These are phyloP conservation scores for Phytophthora foliorum DNA, from an alignment of 352 stramenopile genomes.

Conservation along the genomic window DNA sequence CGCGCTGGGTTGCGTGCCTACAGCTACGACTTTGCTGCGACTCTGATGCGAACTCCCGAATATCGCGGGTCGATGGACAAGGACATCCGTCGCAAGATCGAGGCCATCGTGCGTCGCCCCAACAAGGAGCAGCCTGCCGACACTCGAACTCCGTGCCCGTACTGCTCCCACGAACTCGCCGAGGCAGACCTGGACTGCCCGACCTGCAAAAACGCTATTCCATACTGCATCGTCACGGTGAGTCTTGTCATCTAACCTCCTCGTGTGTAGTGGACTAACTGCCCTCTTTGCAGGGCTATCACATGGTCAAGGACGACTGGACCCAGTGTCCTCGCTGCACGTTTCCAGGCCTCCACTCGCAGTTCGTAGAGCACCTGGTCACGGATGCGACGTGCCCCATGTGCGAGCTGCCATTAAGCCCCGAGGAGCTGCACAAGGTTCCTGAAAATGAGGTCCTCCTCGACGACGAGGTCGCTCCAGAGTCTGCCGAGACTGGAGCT, in stretches of 20 bases:
- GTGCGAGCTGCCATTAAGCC: slow-evolving; percentile 69
- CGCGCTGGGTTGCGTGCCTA: slow-evolving; percentile 89
- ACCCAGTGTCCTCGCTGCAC: slow-evolving; percentile 89
- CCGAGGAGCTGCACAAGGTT: slow-evolving; percentile 42
- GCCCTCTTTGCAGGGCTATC: slow-evolving; percentile 69
- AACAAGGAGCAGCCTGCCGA: slow-evolving; percentile 90
- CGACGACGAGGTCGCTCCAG: slow-evolving; percentile 36
- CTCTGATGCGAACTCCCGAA: slow-evolving; percentile 90
- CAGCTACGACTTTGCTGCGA: slow-evolving; percentile 94
- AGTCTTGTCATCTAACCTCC: background rate
- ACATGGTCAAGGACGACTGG: slow-evolving; percentile 96
- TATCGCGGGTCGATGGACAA: slow-evolving; percentile 91
- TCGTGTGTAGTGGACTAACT: too few relatives aligned
- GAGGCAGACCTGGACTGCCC: slow-evolving; percentile 92
- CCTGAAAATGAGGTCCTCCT: slow-evolving; percentile 60
- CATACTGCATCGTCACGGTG: slow-evolving; percentile 94
- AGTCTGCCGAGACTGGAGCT: slow-evolving; percentile 20
- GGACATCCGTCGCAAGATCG: slow-evolving; percentile 94
- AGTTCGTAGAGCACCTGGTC: slow-evolving; percentile 87
- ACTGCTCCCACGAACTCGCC: slow-evolving; percentile 78
- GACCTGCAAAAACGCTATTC: slow-evolving; percentile 93
- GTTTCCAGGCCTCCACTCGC: slow-evolving; percentile 92
- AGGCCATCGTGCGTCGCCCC: slow-evolving; percentile 93
- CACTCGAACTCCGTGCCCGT: slow-evolving; percentile 84
- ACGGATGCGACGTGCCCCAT: slow-evolving; percentile 78